These are phyloP conservation scores for Apium graveolens DNA, from an alignment of 129 eudicot genomes.

Conservation along the genomic window DNA sequence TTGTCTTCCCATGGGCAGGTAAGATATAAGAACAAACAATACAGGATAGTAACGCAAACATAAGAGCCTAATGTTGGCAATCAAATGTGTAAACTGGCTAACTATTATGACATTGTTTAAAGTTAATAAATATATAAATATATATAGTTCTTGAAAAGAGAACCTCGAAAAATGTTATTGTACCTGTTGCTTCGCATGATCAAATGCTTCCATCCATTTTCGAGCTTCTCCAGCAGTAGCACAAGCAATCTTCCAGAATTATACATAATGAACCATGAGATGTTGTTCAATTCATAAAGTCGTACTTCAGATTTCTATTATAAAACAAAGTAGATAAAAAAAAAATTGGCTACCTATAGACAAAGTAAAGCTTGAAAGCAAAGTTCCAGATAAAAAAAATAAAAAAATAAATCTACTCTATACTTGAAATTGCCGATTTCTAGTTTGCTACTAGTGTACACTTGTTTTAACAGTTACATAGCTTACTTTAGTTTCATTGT, in stretches of 20 bases:
- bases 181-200: constrained; percentile 94
- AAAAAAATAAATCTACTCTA: too few species aligned
- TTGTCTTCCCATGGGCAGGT: neutral
- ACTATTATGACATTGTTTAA: neutral
- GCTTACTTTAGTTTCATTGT: neutral
- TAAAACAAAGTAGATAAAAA: neutral
- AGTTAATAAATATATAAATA: neutral
- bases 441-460: too few species aligned
- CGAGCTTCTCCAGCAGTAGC: constrained; percentile 83
- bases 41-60: neutral
- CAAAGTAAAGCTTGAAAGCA: neutral
- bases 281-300: neutral
- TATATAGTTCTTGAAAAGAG: neutral
- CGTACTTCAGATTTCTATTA: neutral
- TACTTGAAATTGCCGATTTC: too few species aligned
- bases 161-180: neutral
- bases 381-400: too few species aligned
- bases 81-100: neutral
- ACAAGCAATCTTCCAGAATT: constrained; percentile 88
- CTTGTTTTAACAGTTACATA: neutral
- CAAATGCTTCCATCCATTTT: constrained; percentile 96
- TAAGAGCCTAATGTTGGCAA: neutral
- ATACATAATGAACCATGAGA: constrained; percentile 18
- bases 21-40: neutral
- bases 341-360: neutral